Evolutionary conservation across 140 eudicot species (phyloP).

Genomic region (Cichorium intybus): DNA sequence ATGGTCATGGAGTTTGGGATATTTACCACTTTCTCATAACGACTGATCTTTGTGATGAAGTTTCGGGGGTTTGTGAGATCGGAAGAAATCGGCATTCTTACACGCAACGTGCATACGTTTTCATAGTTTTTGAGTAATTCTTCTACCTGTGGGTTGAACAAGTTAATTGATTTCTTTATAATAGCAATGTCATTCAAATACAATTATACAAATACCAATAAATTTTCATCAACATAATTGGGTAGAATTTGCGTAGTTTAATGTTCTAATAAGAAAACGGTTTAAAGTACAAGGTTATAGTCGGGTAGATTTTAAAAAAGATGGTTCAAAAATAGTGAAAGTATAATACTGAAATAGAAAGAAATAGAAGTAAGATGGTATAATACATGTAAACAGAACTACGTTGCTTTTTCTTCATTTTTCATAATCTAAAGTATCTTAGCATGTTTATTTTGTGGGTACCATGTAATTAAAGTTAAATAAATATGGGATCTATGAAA

Average conservation of each 20-base stretch:
- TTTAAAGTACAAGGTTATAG: background rate
- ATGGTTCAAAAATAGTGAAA: no score
- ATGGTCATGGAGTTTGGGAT: slow-evolving; percentile 65
- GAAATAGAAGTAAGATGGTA: background rate
- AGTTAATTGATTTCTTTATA: no score
- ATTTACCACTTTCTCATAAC: slow-evolving; percentile 50
- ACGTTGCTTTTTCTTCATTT: background rate
- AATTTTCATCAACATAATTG: background rate
- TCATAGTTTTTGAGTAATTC: slow-evolving; percentile 48
- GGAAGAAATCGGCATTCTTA: slow-evolving; percentile 54
- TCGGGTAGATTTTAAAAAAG: background rate
- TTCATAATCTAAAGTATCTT: background rate
- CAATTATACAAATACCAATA: no score
- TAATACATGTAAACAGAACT: background rate
- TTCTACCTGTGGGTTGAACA: slow-evolving; percentile 34
- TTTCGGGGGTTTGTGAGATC: slow-evolving; percentile 60
- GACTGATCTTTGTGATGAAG: slow-evolving; percentile 50
- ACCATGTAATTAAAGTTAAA: background rate
- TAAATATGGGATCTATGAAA: background rate
- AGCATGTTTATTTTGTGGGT: background rate
- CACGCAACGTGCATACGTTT: slow-evolving; percentile 53
- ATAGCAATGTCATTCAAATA: no score
- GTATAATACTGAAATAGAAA: background rate
- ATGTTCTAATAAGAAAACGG: no score
- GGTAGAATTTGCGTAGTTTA: background rate